These are phyloP conservation scores for Astragalus membranaceus DNA, from an alignment of 306 rosid species.

Conservation along the genomic window DNA sequence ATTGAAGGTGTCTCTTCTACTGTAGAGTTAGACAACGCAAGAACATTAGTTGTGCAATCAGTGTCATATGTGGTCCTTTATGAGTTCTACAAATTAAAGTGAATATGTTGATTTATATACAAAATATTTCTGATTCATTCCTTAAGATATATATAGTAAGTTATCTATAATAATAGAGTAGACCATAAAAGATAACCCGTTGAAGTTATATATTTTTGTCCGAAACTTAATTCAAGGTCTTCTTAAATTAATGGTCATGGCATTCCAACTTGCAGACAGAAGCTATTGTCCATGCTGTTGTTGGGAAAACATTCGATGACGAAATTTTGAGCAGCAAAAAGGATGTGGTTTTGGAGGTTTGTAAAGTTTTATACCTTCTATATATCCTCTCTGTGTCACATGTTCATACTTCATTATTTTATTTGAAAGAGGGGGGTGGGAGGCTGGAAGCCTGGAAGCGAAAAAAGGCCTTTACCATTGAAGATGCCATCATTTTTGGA, in stretches of 20 bases:
- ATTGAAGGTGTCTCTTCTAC: not conserved
- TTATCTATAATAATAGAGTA: not conserved
- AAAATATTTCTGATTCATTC: not conserved
- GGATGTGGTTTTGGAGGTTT: slow-evolving; percentile 85
- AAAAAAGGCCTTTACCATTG: not conserved
- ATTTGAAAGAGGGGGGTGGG: not conserved
- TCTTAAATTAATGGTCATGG: slow-evolving; percentile 1
- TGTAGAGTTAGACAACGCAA: not conserved
- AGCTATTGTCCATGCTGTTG: slow-evolving; percentile 50
- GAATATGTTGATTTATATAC: not conserved
- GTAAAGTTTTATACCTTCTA: slow-evolving; percentile 13
- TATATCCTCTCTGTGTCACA: not conserved
- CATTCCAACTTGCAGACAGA: slow-evolving; percentile 50
- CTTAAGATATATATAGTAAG: not conserved
- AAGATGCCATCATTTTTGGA: slow-evolving; percentile 1
- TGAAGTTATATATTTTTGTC: not conserved
- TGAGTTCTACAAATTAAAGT: not conserved
- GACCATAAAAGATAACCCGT: not conserved
- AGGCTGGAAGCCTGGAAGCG: not conserved
- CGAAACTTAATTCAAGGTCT: not conserved
- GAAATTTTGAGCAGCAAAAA: slow-evolving; percentile 55
- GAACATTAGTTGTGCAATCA: not conserved
- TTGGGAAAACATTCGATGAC: slow-evolving; percentile 71
- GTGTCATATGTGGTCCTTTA: not conserved
- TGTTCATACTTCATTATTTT: not conserved